These are phyloP conservation scores for Ceriops decandra DNA, from an alignment of 345 rosid species.

Conservation along the genomic window DNA sequence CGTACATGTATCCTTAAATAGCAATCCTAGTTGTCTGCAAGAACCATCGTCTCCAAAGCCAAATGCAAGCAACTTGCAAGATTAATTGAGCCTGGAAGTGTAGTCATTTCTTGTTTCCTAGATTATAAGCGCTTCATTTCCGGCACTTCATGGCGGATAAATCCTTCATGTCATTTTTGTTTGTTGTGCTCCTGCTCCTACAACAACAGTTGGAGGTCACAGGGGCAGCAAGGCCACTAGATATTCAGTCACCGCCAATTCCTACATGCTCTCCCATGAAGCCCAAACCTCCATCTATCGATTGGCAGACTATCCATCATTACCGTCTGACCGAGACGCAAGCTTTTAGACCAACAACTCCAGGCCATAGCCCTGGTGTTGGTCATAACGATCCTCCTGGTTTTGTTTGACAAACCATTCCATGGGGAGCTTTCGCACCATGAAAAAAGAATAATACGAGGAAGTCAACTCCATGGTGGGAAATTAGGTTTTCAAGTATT, in stretches of 20 bases:
- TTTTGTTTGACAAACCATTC: constrained; percentile 6
- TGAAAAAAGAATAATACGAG: no score
- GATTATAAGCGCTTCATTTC: not conserved
- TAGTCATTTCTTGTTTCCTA: not conserved
- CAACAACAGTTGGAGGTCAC: constrained; percentile 13
- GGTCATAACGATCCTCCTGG: constrained; percentile 37
- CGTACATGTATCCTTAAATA: constrained; percentile 27
- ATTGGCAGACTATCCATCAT: constrained; percentile 21
- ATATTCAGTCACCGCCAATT: constrained; percentile 20
- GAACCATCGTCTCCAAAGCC: no score
- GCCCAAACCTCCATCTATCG: constrained; percentile 10
- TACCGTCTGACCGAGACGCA: constrained; percentile 18
- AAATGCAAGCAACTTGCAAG: not conserved
- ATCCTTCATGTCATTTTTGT: constrained; percentile 7
- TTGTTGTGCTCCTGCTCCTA: constrained; percentile 23
- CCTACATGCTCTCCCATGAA: constrained; percentile 1
- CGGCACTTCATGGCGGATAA: constrained; percentile 21
- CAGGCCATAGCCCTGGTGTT: constrained; percentile 52
- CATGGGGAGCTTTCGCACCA: no score
- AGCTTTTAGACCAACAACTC: constrained; percentile 46
- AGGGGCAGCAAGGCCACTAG: constrained; percentile 22
- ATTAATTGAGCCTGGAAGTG: not conserved
- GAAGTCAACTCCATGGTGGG: no score
- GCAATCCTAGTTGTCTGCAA: not conserved
- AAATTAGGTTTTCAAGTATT: no score